Evolutionary conservation across 805 yeast species (phyloP), one percentile per base, ranked within the genome.

Genomic region (Candida maesae): DNA sequence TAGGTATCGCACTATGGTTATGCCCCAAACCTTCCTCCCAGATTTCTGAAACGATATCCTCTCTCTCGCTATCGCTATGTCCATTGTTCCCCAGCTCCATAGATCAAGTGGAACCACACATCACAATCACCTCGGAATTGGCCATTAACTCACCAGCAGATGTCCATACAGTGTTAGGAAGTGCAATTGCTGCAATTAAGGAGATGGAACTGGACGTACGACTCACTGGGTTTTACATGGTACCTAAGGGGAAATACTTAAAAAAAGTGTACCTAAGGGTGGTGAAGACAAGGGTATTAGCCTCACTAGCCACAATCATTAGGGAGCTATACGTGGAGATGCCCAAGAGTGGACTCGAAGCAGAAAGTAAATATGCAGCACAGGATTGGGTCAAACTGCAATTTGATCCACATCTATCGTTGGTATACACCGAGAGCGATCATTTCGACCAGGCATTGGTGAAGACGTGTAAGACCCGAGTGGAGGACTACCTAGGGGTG

Each of bases 401-500:
- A 39, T 85, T 68, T 55, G 77, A 74, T 38, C 95, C 95, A 1
- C 95, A 85, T 57, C 65, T 85, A 14, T 81, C 89, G 7, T 61
- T 85, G 40, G 79, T 79, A 5, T 85, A 85, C 59, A 78, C 88
- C 9, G 73, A 78, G 44, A 58, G 74, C 20, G 71, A 76, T 49
- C 87, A 86, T 9, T 73, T 86, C 12, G 81, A 81, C 47, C 80
- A 72, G 52, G 89, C 90, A 1, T 65, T 77, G 42, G 69, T 78
- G 59, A 68, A 78, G 36, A 78, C 84, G 2, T 74, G 84, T 23
- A 76, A 74, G 44, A 79, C 81, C 11, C 63, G 91, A 48, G 71
- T 84, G 5, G 77, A 73, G 52, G 91, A 84, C 56, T 73, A 77
- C 29, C 67, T 84, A 50, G 80, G 79, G 32, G 33, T 41, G 3